Percentiles rank a stretch among this genome's conserved stretches.
These are phyloP conservation scores for Santalum album DNA, from an alignment of 164 flowering plant genomes.

Conservation along the genomic window DNA sequence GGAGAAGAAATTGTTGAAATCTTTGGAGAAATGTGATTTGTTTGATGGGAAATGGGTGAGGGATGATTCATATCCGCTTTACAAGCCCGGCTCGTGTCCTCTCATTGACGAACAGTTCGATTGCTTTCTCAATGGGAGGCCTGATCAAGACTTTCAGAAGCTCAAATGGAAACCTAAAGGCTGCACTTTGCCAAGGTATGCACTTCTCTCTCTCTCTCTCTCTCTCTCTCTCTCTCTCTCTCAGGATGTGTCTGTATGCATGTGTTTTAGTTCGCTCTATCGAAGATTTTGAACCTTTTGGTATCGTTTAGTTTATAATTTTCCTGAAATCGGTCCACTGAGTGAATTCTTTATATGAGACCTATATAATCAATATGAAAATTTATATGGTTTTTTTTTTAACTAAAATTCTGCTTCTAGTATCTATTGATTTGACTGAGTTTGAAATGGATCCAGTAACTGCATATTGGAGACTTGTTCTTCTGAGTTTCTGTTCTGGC, in stretches of 20 bases:
- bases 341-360: too few species aligned
- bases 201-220: not conserved
- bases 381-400: not conserved
- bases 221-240: too few species aligned
- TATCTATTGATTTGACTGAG: too few species aligned
- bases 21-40: constrained; percentile 55
- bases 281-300: too few species aligned
- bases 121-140: constrained; percentile 74
- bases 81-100: constrained; percentile 72
- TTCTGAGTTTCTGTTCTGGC: not conserved
- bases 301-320: too few species aligned
- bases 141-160: constrained; percentile 52
- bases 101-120: constrained; percentile 74
- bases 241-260: too few species aligned
- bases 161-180: constrained; percentile 81
- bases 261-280: too few species aligned
- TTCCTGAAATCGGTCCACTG: too few species aligned
- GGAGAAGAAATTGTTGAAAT: constrained; percentile 19
- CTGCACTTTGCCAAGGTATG: constrained; percentile 78
- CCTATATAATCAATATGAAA: too few species aligned
- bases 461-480: not conserved
- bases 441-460: not conserved
- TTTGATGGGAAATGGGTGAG: constrained; percentile 83
- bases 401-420: too few species aligned
- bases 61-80: constrained; percentile 81